Evolutionary conservation across 2,329 filamentous ascomycete species (phyloP), one percentile per base, ranked within the genome.

Genomic region (Diaporthe velutina): DNA sequence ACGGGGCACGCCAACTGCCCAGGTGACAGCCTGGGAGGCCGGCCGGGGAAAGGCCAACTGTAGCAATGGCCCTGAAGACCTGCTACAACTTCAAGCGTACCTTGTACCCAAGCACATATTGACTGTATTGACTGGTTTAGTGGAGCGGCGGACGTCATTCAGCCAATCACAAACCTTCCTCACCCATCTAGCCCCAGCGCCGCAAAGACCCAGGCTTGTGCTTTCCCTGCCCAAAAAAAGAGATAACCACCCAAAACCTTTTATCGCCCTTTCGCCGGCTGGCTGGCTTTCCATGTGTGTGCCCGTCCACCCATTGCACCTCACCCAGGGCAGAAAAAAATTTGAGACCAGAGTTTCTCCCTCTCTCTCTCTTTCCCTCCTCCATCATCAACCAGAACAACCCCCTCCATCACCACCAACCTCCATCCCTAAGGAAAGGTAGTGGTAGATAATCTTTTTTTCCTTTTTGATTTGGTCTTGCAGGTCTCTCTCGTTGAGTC

Each of bases 371-470:
- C 52, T 70, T 71, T 68, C 45, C 67, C 52, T 42, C 58, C 42
- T 54, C 45, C 71, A 72, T 61, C 70, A 64, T 54, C 70, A 64
- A 64, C 55, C 70, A 74, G 72, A 73, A 73, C 73, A 71, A 72
- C 68, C 61, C 75, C 68, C 73, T 54, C 61, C 73, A 77, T 77
- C 76, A 73, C 75, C 71, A 76, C 74, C 76, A 71, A 61, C 67
- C 64, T 71, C 70, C 48, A 55, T 74, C 73, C 74, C 67, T 50
- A 72, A 72, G 75, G 74, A 74, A 57, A 73, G 75, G 73, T 71
- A 58, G 73, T 75, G 75, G 73, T 72, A 73, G 70, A 75, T 73
- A 60, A 71, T 75, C 70, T 30, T 22, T 73, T 30, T 75, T 54
- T 67, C 66, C 57, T 38, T 73, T 75, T 71, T 64, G 50, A 74